Conservation (phyloP, 306 rosid genomes). For the Echinosophora koreensis region DNA sequence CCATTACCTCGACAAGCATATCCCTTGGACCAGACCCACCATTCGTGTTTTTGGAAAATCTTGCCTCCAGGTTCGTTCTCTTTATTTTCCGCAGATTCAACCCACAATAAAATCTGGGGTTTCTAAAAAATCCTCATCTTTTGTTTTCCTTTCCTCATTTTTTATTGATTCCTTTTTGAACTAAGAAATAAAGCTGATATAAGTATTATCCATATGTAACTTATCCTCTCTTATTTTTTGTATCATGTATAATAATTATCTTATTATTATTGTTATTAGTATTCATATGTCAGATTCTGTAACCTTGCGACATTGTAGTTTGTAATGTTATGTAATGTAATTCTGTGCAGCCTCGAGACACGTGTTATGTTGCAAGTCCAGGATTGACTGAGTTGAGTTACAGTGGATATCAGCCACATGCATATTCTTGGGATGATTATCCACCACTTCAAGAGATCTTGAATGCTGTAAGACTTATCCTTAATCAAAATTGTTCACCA, state of each 20-base stretch:
- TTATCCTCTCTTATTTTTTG: neutral
- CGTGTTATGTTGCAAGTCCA: conserved; percentile 86
- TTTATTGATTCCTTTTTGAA: neutral
- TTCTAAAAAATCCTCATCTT: conserved; percentile 21
- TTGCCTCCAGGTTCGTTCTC: conserved; percentile 66
- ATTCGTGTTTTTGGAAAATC: conserved; percentile 80
- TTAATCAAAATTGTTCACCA: conserved; percentile 27
- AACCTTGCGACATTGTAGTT: neutral
- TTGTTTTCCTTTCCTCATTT: neutral
- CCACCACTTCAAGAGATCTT: conserved; percentile 79
- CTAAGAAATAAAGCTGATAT: neutral
- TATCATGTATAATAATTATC: neutral
- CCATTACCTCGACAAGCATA: conserved; percentile 65
- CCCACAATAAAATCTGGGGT: neutral
- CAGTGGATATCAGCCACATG: conserved; percentile 86
- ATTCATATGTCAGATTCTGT: no score
- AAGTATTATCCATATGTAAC: neutral
- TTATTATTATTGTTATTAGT: neutral
- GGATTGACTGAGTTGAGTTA: conserved; percentile 78
- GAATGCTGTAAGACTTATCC: conserved; percentile 65
- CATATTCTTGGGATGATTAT: conserved; percentile 88
- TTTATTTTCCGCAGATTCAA: neutral
- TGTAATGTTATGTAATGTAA: conserved; percentile 23
- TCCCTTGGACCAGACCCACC: conserved; percentile 93
- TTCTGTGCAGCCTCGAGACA: conserved; percentile 84